phyloP scores from a whole-genome alignment of 495 filamentous ascomycete genomes.

The Annulohypoxylon moriforme region DNA sequence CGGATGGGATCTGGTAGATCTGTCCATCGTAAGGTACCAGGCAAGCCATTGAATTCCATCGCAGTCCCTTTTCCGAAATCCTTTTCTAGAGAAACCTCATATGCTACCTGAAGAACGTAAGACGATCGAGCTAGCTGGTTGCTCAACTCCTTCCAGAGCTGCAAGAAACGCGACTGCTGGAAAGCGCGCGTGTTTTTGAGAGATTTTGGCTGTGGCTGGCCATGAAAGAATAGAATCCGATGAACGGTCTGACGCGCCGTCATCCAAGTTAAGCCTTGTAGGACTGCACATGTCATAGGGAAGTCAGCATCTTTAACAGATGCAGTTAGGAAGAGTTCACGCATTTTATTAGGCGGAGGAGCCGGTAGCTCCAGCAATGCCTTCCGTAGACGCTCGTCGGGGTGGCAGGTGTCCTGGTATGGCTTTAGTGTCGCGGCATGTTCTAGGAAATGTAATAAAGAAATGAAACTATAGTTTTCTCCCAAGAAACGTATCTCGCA shows the following conservation, averaged over 20 bases:
- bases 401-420: neutral
- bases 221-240: slow-evolving; percentile 52
- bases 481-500: neutral
- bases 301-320: slow-evolving; percentile 50
- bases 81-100: slow-evolving; percentile 52
- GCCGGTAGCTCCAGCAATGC: neutral
- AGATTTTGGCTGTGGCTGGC: slow-evolving; percentile 50
- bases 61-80: slow-evolving; percentile 44
- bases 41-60: slow-evolving; percentile 42
- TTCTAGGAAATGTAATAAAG: neutral
- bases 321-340: slow-evolving; percentile 59
- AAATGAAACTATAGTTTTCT: neutral
- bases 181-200: slow-evolving; percentile 46
- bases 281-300: slow-evolving; percentile 50
- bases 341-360: slow-evolving; percentile 34
- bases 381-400: neutral
- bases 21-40: slow-evolving; percentile 53
- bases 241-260: slow-evolving; percentile 50
- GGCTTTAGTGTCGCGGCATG: neutral
- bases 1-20: slow-evolving; percentile 57
- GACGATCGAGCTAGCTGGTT: slow-evolving; percentile 53
- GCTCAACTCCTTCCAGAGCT: slow-evolving; percentile 56
- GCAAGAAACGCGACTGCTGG: slow-evolving; percentile 33
- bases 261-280: slow-evolving; percentile 57
- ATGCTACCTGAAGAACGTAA: slow-evolving; percentile 54